Base-by-base conservation (phyloP, 2,329 filamentous ascomycete species). In the Lithohypha guttulata region DNA sequence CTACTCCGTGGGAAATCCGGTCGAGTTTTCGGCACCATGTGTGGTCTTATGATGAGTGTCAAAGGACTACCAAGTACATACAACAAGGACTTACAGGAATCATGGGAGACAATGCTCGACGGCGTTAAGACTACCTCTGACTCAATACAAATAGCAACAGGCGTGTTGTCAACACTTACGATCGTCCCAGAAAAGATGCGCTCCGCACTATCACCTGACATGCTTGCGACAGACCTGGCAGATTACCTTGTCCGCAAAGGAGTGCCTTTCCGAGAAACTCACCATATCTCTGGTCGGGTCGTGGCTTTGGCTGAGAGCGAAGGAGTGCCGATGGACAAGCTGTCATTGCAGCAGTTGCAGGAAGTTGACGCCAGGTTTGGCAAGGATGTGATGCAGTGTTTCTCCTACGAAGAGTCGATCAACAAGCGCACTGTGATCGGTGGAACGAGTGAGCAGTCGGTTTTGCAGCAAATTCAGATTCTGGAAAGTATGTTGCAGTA, bases 31-130 rank as follows among this genome's bases (percentile, higher is more conserved):
- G 85, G 84, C 18, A 79, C 85, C 48, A 82, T 89, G 76, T 74
- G 81, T 4, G 84, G 83, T 25, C 63, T 91, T 48, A 84, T 84
- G 72, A 79, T 78, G 64, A 83, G 77, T 25, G 61, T 79, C 59
- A 80, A 81, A 60, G 81, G 81, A 41, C 73, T 91, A 19, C 82
- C 84, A 2, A 81, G 74, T 29, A 85, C 81, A 2, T 93, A 93
- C 68, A 89, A 93, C 68, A 93, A 93, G 63, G 84, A 93, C 59
- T 63, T 93, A n/a, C 84, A 94, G 62, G 85, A 93, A 63, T 80
- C 76, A 42, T 79, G 84, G 45, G 81, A 93, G 68, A 80, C 81
- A n/a, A 76, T 93, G 63, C 73, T 93, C 34, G 84, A 93, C 59
- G 75, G 79, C 57, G 74, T 60, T 83, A 86, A 70, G 89, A 84